A percentile compares a stretch with the other conserved stretches of the same genome.
Evolutionary conservation across 2,329 filamentous ascomycete genomes (phyloP).

Genomic region (Ophiocordyceps camponoti-rufipedis): DNA sequence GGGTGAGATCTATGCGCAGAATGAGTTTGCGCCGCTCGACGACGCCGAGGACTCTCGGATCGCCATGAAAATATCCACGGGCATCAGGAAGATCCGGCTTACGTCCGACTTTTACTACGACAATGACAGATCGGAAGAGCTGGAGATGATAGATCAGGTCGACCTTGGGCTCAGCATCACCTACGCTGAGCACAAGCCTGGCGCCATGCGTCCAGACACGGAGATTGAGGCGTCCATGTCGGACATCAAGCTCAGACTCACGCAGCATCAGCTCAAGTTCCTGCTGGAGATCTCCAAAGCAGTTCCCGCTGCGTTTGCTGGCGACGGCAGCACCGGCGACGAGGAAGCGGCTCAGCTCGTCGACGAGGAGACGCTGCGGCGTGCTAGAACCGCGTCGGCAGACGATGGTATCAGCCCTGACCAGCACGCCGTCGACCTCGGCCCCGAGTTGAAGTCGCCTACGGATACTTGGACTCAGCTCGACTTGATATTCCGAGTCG

Average conservation of each 20-base stretch:
- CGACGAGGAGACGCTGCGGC: constrained; percentile 33
- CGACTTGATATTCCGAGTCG: constrained; percentile 77
- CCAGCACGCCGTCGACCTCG: constrained; percentile 30
- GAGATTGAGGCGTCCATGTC: constrained; percentile 88
- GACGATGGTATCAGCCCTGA: constrained; percentile 17
- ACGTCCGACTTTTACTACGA: constrained; percentile 79
- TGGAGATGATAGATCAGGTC: constrained; percentile 94
- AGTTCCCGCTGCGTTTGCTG: constrained; percentile 69
- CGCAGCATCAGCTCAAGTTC: constrained; percentile 81
- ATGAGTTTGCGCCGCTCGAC: constrained; percentile 73
- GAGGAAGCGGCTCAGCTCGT: constrained; percentile 61
- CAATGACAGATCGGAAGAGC: constrained; percentile 54
- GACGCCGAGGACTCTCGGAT: constrained; percentile 55
- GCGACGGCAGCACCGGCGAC: constrained; percentile 47
- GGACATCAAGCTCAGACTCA: constrained; percentile 76
- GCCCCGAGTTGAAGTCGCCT: constrained; percentile 51
- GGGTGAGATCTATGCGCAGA: constrained; percentile 93
- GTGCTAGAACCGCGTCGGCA: constrained; percentile 21
- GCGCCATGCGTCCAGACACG: constrained; percentile 66
- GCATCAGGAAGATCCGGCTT: constrained; percentile 79
- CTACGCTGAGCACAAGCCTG: constrained; percentile 69
- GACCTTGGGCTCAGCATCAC: constrained; percentile 86
- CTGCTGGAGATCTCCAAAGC: constrained; percentile 73
- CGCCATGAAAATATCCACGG: constrained; percentile 78
- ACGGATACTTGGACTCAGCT: constrained; percentile 77